These are phyloP conservation scores for Beauveria asiatica DNA, from an alignment of 2,329 filamentous ascomycete species.

Conservation along the genomic window DNA sequence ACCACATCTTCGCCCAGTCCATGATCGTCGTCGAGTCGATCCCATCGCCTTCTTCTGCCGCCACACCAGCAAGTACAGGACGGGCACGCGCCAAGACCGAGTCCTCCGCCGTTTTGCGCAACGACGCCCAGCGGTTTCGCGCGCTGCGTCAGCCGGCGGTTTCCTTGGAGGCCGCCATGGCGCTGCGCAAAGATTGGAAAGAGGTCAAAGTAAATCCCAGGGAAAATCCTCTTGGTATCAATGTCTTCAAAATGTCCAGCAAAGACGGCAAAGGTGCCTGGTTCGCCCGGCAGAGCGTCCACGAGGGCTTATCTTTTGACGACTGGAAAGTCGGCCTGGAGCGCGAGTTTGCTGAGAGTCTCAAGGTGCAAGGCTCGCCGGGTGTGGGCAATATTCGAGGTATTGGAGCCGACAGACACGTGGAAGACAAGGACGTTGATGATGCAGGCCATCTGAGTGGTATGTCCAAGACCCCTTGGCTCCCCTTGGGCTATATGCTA, in stretches of 20 bases:
- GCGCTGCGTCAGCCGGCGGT: constrained; percentile 33
- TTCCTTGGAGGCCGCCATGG: constrained; percentile 37
- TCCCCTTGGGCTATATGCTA: constrained; percentile 12
- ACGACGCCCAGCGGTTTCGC: constrained; percentile 42
- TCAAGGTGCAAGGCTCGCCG: constrained; percentile 61
- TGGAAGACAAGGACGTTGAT: constrained; percentile 54
- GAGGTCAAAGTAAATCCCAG: constrained; percentile 62
- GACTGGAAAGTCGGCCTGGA: constrained; percentile 71
- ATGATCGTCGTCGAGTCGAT: constrained; percentile 71
- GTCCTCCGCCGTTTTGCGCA: constrained; percentile 40
- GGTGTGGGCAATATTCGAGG: constrained; percentile 72
- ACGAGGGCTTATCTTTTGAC: constrained; percentile 67
- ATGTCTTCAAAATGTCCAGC: constrained; percentile 69
- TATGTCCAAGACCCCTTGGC: constrained; percentile 21
- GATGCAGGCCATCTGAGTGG: constrained; percentile 56
- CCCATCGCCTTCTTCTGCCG: constrained; percentile 35
- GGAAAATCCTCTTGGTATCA: constrained; percentile 68
- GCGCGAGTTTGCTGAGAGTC: constrained; percentile 69
- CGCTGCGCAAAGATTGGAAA: constrained; percentile 80
- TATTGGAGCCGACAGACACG: constrained; percentile 68
- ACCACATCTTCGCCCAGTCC: constrained; percentile 54
- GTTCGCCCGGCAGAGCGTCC: constrained; percentile 81
- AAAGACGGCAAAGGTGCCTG: constrained; percentile 80
- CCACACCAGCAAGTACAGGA: constrained; percentile 32
- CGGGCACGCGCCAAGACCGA: constrained; percentile 44